A percentile compares a stretch with the other conserved stretches of the same genome.
Conservation (phyloP, 768 basidiomycete species). For the Tulasnella sp. region DNA sequence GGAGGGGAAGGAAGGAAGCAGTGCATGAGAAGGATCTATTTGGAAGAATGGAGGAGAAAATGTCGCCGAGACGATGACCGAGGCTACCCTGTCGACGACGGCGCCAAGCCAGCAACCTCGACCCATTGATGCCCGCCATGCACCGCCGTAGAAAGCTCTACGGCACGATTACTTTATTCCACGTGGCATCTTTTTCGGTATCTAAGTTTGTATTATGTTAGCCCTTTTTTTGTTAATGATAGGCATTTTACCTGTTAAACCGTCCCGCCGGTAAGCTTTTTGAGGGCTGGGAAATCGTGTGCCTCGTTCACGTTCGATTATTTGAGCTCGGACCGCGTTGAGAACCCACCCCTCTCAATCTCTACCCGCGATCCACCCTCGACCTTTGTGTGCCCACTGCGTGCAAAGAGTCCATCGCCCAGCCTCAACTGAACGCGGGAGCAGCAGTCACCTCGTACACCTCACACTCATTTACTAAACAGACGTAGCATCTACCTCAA, state of each 20-base stretch:
- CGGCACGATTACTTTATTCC: background rate
- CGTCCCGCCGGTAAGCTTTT: slow-evolving; percentile 5
- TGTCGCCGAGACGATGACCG: background rate
- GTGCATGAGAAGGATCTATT: background rate
- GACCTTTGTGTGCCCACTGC: background rate
- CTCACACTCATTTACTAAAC: slow-evolving; percentile 16
- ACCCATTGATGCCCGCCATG: background rate
- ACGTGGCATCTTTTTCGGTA: background rate
- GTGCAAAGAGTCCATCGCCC: background rate
- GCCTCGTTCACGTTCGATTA: slow-evolving; percentile 9
- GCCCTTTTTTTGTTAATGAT: background rate
- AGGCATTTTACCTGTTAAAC: background rate
- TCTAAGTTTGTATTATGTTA: slow-evolving; percentile 1
- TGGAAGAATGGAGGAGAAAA: background rate
- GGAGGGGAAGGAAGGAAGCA: background rate
- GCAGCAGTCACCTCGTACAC: background rate
- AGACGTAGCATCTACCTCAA: background rate
- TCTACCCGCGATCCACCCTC: background rate
- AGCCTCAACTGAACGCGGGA: background rate
- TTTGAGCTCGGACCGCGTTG: background rate
- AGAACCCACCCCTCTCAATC: background rate
- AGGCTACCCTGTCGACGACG: background rate
- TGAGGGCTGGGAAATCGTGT: slow-evolving; percentile 7
- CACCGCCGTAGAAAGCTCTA: background rate
- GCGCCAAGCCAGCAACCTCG: background rate